Evolutionary conservation across 371 early-diverging fungal species (phyloP), one percentile per base, ranked within the genome.

Genomic region (Mucor indicus): DNA sequence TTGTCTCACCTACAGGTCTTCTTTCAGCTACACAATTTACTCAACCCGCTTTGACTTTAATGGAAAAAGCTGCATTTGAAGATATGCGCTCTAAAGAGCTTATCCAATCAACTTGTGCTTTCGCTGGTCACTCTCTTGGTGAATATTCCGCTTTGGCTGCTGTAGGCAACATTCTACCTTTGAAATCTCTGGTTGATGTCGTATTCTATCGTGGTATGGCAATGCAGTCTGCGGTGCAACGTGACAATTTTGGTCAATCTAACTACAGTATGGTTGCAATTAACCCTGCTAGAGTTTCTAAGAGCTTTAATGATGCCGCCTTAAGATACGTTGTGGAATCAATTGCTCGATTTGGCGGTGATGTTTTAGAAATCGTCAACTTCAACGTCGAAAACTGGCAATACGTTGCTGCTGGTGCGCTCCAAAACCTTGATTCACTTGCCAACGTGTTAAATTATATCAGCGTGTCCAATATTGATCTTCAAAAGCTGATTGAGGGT

Each of bases 131-230:
- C 79, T 90, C 90, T 37, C 80, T 96, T 38, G 96, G 96, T 61
- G 96, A 96, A 62, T 95, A 95, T 60, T 89, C 93, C 59, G 94
- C 90, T 44, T 78, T 95, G 40, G 84, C 91, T 24, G 79, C 96
- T 16, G 86, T 95, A 31, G 95, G 92, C 55, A 82, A 87, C 50
- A 90, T 93, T 0, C 64, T 95, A 42, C 83, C 90, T 11, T 80
- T 93, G 53, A 91, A 92, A 61, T 70, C 85, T 21, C 67, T 93
- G 12, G 91, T 92, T 47, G 96, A 95, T 55, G 89, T 95, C 39
- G 90, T 90, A 27, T 95, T 96, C 69, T 94, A 92, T 69, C 91
- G 96, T 64, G 96, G 96, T 55, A 86, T 95, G 88, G 92, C 91
- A 17, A 95, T 96, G 95, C 95, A 95, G 63, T 84, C 84, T 24